Evolutionary conservation across 2,329 filamentous ascomycete species (phyloP), one percentile per base, ranked within the genome.

Genomic region (Bimuria novae-zelandiae): DNA sequence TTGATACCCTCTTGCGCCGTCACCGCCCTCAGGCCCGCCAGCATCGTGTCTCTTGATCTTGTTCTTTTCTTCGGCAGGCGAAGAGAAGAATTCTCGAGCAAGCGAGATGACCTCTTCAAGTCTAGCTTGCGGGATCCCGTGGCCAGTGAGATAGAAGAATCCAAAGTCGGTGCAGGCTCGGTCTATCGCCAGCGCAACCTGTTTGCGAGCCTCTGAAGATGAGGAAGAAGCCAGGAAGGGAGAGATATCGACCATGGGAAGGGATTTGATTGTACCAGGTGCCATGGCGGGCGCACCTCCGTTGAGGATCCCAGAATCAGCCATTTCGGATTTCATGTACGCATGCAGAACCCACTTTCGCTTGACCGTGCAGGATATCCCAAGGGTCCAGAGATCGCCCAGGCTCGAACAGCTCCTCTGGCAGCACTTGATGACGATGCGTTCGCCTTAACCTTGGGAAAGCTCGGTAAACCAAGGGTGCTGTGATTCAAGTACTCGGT

Each of bases 71-170:
- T 49, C 55, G 0, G 64, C 25, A 0, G 68, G 63, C 0, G 65
- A 52, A 0, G 66, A 55, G 57, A 76, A 76, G 62, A 76, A 76
- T 3, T 55, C 40, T 3, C 71, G 66, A 0, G 72, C 70, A 3
- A 74, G 64, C 2, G 43, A 33, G 25, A 76, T 63, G 10, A 75
- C 50, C 7, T 61, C 22, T 17, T 69, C 58, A 4, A 72, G 62
- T 5, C 47, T 64, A 1, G 59, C 12, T 0, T 32, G 12, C 0
- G 75, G 68, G 17, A 78, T 75, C 11, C 73, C 75, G 57, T 78
- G 76, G 4, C 71, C 72, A 29, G 64, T 73, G 2, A 77, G 70
- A 55, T 77, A 76, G 61, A 78, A 76, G 64, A 77, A 78, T 49
- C 75, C 76, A 47, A 73, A 74, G 39, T 68, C 59, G 14, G 58